Conservation (phyloP, 495 filamentous ascomycete species). For the Aspergillus haitiensis region DNA sequence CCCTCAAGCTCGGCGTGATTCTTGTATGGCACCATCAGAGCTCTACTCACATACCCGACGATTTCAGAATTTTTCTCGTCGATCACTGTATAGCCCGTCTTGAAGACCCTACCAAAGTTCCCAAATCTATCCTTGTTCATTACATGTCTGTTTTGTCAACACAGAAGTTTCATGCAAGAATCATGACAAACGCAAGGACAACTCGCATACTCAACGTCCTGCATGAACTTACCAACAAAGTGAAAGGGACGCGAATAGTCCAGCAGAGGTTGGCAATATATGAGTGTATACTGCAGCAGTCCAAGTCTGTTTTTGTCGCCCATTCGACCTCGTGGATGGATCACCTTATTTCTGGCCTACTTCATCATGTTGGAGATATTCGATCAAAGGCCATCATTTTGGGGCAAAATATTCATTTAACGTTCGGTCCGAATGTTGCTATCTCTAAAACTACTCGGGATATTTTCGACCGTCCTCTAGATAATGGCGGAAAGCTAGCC, state of each 20-base stretch:
- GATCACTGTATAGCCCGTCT: conserved; percentile 74
- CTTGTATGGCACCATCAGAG: conserved; percentile 70
- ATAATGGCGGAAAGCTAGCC: conserved; percentile 59
- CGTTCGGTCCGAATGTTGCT: conserved; percentile 62
- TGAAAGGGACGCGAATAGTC: conserved; percentile 75
- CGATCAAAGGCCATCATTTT: conserved; percentile 70
- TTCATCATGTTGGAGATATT: conserved; percentile 75
- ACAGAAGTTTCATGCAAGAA: conserved; percentile 71
- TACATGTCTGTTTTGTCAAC: conserved; percentile 74
- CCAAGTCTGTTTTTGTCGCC: conserved; percentile 63
- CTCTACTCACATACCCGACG: conserved; percentile 63
- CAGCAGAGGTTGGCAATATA: conserved; percentile 75
- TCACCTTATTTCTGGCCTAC: conserved; percentile 76
- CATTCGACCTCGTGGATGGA: conserved; percentile 64
- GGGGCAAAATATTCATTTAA: conserved; percentile 64
- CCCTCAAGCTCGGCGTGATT: conserved; percentile 69
- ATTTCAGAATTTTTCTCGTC: conserved; percentile 75
- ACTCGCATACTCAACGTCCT: conserved; percentile 66
- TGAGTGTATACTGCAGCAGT: conserved; percentile 67
- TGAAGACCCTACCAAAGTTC: conserved; percentile 53
- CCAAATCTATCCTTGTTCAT: conserved; percentile 75
- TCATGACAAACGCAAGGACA: conserved; percentile 69
- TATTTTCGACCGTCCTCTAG: conserved; percentile 58
- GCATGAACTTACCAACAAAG: conserved; percentile 66
- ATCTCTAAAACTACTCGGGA: conserved; percentile 64